These are phyloP conservation scores for Ogataea saltuana DNA, from an alignment of 805 yeast species.

Conservation along the genomic window DNA sequence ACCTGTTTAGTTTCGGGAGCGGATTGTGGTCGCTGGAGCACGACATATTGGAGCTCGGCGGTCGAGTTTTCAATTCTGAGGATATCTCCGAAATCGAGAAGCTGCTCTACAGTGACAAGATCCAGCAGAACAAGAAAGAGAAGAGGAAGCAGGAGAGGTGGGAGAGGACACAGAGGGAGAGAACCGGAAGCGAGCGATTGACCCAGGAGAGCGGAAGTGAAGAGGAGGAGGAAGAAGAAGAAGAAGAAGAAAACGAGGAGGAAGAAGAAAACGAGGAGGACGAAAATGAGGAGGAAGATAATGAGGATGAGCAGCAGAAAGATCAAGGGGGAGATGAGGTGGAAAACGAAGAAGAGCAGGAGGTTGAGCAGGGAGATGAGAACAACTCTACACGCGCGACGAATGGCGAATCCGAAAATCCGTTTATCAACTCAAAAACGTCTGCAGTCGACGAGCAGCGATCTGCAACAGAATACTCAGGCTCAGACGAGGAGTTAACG, in stretches of 20 bases:
- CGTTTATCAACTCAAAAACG: too few species aligned
- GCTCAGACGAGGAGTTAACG: too few species aligned
- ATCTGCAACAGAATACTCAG: too few species aligned
- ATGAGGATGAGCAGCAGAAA: slow-evolving; percentile 3
- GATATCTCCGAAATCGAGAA: slow-evolving; percentile 31
- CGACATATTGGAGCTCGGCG: slow-evolving; percentile 19
- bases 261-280: slow-evolving; percentile 8
- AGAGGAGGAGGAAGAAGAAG: slow-evolving; percentile 10
- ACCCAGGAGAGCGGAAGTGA: slow-evolving; percentile 9
- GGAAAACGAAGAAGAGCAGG: neutral
- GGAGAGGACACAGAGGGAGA: neutral
- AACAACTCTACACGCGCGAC: too few species aligned
- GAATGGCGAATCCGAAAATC: too few species aligned
- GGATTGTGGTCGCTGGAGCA: slow-evolving; percentile 13
- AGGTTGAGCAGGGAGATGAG: neutral
- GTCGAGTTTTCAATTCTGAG: slow-evolving; percentile 25
- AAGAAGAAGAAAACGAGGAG: neutral
- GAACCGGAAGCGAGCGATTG: slow-evolving; percentile 10
- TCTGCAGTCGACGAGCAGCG: too few species aligned
- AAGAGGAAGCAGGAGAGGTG: slow-evolving; percentile 11
- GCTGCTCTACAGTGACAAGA: slow-evolving; percentile 24
- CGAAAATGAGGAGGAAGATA: slow-evolving; percentile 8
- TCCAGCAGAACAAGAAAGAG: slow-evolving; percentile 14
- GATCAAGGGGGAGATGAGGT: slow-evolving; percentile 8
- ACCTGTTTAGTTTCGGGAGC: slow-evolving; percentile 14